phyloP scores from a whole-genome alignment of 805 yeast genomes.

The Yarrowia sp. region DNA sequence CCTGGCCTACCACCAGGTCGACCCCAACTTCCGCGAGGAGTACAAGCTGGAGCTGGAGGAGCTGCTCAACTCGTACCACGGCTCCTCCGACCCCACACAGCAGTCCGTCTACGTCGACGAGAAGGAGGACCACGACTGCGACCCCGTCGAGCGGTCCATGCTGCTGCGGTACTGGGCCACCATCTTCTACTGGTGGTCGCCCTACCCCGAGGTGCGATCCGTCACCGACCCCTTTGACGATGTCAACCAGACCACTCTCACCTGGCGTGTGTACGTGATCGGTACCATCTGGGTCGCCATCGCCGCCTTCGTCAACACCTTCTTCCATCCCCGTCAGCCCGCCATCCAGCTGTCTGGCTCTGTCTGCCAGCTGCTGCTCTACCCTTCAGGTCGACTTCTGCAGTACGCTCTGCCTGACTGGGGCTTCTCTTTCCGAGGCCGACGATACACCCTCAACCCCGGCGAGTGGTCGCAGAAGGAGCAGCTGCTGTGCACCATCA shows the following conservation, averaged over 20 bases:
- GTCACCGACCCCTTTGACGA: conserved; percentile 53
- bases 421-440: conserved; percentile 38
- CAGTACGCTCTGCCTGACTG: conserved; percentile 32
- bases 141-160: conserved; percentile 6
- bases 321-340: conserved; percentile 55
- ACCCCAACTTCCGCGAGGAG: conserved; percentile 47
- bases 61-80: conserved; percentile 16
- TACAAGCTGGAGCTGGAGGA: conserved; percentile 34
- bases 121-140: not conserved
- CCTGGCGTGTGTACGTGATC: conserved; percentile 45
- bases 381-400: conserved; percentile 50
- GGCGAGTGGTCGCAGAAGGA: conserved; percentile 63
- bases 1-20: conserved; percentile 46
- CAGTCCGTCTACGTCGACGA: conserved; percentile 20
- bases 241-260: conserved; percentile 47
- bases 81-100: conserved; percentile 7
- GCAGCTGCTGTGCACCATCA: conserved; percentile 56
- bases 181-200: conserved; percentile 40
- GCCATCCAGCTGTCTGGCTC: conserved; percentile 48
- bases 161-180: conserved; percentile 8
- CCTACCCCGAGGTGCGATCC: conserved; percentile 67
- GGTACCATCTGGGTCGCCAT: conserved; percentile 38
- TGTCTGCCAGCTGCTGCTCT: conserved; percentile 56
- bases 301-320: conserved; percentile 34
- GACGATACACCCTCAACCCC: conserved; percentile 48